Base-by-base conservation (phyloP, 2,329 filamentous ascomycete species). In the Xylariaceae sp. region DNA sequence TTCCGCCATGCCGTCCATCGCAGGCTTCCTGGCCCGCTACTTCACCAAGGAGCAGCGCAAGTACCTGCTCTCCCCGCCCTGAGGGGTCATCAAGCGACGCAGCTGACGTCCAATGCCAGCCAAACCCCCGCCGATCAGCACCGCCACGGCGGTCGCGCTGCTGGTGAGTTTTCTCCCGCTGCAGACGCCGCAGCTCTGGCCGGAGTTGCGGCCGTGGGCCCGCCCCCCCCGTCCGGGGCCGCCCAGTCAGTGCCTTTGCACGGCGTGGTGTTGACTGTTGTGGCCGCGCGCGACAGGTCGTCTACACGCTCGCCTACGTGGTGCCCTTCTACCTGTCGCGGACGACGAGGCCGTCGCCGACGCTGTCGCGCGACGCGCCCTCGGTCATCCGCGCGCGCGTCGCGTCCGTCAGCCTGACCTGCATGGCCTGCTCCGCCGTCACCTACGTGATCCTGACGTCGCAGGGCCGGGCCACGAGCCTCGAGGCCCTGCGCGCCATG, bases 221-320 rank as follows among this genome's bases (percentile, higher is more conserved):
- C 42, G 28, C 39, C 45, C 41, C 39, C 37, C 29, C 33, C n/a
- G n/a, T n/a, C n/a, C n/a, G n/a, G n/a, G n/a, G n/a, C n/a, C n/a
- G n/a, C n/a, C n/a, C n/a, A n/a, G n/a, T n/a, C n/a, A n/a, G n/a
- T n/a, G n/a, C n/a, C n/a, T n/a, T n/a, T n/a, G n/a, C n/a, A n/a
- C n/a, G n/a, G n/a, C n/a, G n/a, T n/a, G n/a, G n/a, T n/a, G n/a
- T n/a, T n/a, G n/a, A n/a, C n/a, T n/a, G n/a, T n/a, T n/a, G n/a
- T n/a, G n/a, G n/a, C n/a, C n/a, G n/a, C 21, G 8, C 30, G 4
- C 30, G 14, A n/a, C 31, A 84, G 85, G 63, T 89, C 42, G 60
- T 80, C 41, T 94, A 93, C 61, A 94, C 87, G n/a, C 59, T 88
- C 47, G 63, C 87, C 64, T 98, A 96, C 63, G 85, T 98, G 49